Evolutionary conservation across 2,329 filamentous ascomycete genomes (phyloP).

Genomic region (Exophiala alcalophila): DNA sequence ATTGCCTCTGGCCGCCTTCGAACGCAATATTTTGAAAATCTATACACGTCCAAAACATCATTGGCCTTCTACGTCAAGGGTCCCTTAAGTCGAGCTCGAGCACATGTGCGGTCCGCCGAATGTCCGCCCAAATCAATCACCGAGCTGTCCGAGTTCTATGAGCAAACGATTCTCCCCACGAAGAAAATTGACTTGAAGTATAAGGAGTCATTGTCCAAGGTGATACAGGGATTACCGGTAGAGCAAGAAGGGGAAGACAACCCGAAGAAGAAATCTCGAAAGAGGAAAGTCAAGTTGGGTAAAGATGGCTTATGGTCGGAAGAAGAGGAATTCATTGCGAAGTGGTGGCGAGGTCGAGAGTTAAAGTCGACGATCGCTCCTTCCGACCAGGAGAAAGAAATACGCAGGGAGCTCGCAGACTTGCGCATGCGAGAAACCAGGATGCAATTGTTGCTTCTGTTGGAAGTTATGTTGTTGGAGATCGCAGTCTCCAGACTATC

Average conservation of each 20-base stretch:
- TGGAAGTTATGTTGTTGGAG: slow-evolving; percentile 48
- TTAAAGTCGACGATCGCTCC: slow-evolving; percentile 9
- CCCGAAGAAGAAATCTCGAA: slow-evolving; percentile 30
- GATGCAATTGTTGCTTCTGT: slow-evolving; percentile 49
- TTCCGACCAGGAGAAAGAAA: slow-evolving; percentile 12
- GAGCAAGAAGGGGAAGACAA: slow-evolving; percentile 33
- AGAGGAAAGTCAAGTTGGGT: slow-evolving; percentile 43
- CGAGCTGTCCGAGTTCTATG: slow-evolving; percentile 40
- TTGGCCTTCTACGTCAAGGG: slow-evolving; percentile 53
- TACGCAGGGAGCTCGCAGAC: slow-evolving; percentile 43
- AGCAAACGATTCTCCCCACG: slow-evolving; percentile 42
- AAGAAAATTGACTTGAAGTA: slow-evolving; percentile 51
- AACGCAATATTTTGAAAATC: slow-evolving; percentile 28
- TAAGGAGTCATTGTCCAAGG: slow-evolving; percentile 43
- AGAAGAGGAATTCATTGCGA: slow-evolving; percentile 43
- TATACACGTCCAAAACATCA: slow-evolving; percentile 40
- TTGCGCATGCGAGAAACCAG: slow-evolving; percentile 49
- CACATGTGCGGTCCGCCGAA: slow-evolving; percentile 36
- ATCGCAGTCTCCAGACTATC: slow-evolving; percentile 16
- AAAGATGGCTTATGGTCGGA: slow-evolving; percentile 48
- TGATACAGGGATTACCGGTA: slow-evolving; percentile 36
- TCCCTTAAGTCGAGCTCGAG: slow-evolving; percentile 46
- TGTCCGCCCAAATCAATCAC: slow-evolving; percentile 28
- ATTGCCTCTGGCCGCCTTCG: slow-evolving; percentile 23
- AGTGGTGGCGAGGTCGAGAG: slow-evolving; percentile 47